Base-by-base conservation (phyloP, 2,329 filamentous ascomycete species). In the Alternaria alternata region DNA sequence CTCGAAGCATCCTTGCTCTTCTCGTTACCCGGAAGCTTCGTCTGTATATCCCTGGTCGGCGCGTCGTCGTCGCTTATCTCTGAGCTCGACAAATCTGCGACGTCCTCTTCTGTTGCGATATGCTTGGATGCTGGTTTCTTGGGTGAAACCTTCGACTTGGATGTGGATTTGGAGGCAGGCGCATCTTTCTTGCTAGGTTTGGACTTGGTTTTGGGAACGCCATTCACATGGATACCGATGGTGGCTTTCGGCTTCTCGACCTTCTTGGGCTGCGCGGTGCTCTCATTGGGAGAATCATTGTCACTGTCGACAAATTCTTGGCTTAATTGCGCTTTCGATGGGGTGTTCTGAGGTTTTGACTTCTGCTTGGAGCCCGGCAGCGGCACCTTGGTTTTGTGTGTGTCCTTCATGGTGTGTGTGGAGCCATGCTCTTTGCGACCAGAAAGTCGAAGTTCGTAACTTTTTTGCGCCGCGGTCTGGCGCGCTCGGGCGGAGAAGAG, bases 271-370 rank as follows among this genome's bases (percentile, higher is more conserved):
- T 62, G 62, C 11, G 64, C 59, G 41, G 62, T 41, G 36, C 49
- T 64, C 51, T 75, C 73, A 38, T 43, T 61, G 32, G 65, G 60
- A 22, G 73, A 75, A 57, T 77, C 71, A 66, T 76, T 74, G 59
- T 74, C 74, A 54, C 71, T 73, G 18, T 63, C 66, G 12, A 80
- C 60, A 18, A 75, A 69, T 68, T 81, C 78, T 54, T 73, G 66
- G 65, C 78, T 80, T 66, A 78, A 64, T 51, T 61, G 57, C 39
- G 65, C 38, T 65, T 73, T 75, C 44, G 70, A 60, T 43, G 66
- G 60, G 14, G 61, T 60, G 20, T 41, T 41, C 34, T 64, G 64
- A 3, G 62, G 38, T 59, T 75, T 73, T 7, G 61, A 58, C 43
- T 76, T 76, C 8, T 68, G 52, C 42, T 68, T 75, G 24, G 69